Base-by-base conservation (phyloP, 2,329 filamentous ascomycete species). In the Aspergillus uvarum region DNA sequence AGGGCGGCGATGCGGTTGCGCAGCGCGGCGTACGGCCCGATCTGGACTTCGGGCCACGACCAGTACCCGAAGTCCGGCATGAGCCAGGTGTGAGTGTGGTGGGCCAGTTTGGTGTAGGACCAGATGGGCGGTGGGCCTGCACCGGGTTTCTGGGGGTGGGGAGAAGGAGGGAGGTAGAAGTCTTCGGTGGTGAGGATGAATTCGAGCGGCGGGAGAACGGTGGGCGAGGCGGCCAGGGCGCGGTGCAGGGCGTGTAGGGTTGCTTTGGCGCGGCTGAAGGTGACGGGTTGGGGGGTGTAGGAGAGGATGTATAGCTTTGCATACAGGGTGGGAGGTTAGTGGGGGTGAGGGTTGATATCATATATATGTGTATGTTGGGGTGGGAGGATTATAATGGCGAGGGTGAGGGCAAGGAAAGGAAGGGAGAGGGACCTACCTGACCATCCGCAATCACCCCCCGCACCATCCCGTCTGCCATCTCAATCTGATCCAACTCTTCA, bases 21-120 rank as follows among this genome's bases (percentile, higher is more conserved):
- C 31, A 80, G 73, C 58, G 80, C 77, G n/a, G 73, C 70, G 66
- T 81, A 80, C 5, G 77, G 69, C 2, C 79, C 77, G 22, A 79
- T 76, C 59, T 76, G 74, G 19, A 79, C 77, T 59, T 82, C 80
- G 2, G 81, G 81, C 81, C 80, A 83, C 8, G 78, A 74, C 79
- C 80, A 84, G 71, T 81, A 83, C 35, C 80, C 81, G 63, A 83
- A 84, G 64, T 84, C 82, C 0, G 82, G 81, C 70, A 83, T 82
- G 21, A 83, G 70, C 82, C 82, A 83, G 48, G 75, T 70, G 14
- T 74, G 68, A 7, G 68, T 68, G 35, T 80, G 74, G n/a, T 75
- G 71, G 8, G 74, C 68, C 38, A 64, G 72, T 51, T 72, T 76
- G 3, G 79, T 75, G 63, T 79, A 82, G 5, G 76, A 74, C 80